Conservation (phyloP, 1,284 basidiomycete species). For the Psilocybe mexicana region DNA sequence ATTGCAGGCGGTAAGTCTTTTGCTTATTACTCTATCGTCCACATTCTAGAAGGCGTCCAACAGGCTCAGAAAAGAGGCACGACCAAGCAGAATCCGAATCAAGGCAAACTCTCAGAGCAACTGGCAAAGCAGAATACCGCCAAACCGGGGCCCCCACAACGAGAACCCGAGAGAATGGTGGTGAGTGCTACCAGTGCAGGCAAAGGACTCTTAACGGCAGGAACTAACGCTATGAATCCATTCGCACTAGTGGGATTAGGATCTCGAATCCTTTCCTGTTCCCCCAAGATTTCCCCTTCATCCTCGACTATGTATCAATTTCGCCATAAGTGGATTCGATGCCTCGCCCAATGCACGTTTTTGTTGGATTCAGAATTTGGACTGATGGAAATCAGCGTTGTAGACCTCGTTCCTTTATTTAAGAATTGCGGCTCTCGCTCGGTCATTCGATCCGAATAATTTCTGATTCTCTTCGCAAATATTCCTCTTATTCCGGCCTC, state of each 20-base stretch:
- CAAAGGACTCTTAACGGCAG: not conserved
- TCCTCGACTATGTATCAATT: slow-evolving; percentile 8
- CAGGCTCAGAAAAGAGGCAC: slow-evolving; percentile 62
- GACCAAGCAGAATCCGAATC: slow-evolving; percentile 61
- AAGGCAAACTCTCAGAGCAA: slow-evolving; percentile 62
- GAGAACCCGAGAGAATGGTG: slow-evolving; percentile 61
- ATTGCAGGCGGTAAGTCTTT: slow-evolving; percentile 54
- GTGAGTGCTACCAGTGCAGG: slow-evolving; percentile 38
- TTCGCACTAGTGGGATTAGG: slow-evolving; percentile 12
- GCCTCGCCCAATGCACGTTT: slow-evolving; percentile 23
- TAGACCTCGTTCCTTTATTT: not conserved
- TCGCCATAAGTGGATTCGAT: slow-evolving; percentile 16
- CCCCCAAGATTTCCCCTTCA: not conserved
- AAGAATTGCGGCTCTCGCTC: slow-evolving; percentile 9
- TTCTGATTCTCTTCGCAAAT: not conserved
- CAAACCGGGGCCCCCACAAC: slow-evolving; percentile 47
- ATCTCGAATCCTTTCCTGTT: not conserved
- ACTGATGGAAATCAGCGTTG: slow-evolving; percentile 9
- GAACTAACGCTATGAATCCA: not conserved
- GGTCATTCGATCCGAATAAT: slow-evolving; percentile 20
- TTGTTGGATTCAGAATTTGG: slow-evolving; percentile 5
- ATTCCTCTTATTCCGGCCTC: not conserved
- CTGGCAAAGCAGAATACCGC: slow-evolving; percentile 45
- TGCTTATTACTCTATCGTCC: slow-evolving; percentile 14
- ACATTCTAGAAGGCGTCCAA: slow-evolving; percentile 21